phyloP scores from a whole-genome alignment of 2,329 filamentous ascomycete genomes.

The Fonsecaea pugnacius region DNA sequence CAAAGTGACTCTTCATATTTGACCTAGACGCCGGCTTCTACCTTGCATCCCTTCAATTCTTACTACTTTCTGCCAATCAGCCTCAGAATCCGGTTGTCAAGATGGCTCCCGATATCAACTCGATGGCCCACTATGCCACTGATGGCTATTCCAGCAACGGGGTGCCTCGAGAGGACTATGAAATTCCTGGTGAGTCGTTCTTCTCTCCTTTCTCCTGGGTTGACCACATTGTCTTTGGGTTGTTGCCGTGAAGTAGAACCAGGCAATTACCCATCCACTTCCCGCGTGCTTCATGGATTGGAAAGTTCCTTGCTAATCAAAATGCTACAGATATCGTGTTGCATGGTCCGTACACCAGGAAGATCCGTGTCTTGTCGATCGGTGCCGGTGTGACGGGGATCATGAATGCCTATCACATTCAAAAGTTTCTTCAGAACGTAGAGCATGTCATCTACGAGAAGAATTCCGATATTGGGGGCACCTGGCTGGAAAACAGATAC shows the following conservation, averaged over 20 bases:
- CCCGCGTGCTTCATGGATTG: not conserved
- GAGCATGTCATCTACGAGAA: conserved; percentile 41
- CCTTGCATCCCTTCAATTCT: not conserved
- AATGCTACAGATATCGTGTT: conserved; percentile 34
- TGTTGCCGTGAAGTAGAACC: too few species aligned
- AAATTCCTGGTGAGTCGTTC: conserved; percentile 39
- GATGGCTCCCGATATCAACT: conserved; percentile 38
- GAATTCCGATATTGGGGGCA: conserved; percentile 43
- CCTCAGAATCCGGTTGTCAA: not conserved
- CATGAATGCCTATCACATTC: conserved; percentile 67
- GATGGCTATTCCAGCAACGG: conserved; percentile 48
- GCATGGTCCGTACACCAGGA: conserved; percentile 41
- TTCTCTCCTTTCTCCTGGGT: not conserved
- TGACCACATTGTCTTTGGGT: not conserved
- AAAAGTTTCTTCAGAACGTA: conserved; percentile 35
- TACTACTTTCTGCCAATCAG: not conserved
- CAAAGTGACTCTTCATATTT: not conserved
- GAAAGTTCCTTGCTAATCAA: conserved; percentile 4
- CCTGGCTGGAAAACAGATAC: conserved; percentile 45
- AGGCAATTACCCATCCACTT: too few species aligned
- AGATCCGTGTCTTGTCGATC: conserved; percentile 54
- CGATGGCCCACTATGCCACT: conserved; percentile 34
- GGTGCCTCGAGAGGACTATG: conserved; percentile 55
- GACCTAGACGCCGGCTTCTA: not conserved
- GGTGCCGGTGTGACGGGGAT: conserved; percentile 55